phyloP scores from a whole-genome alignment of 1,284 basidiomycete genomes.

The Boletus albobrunnescens region DNA sequence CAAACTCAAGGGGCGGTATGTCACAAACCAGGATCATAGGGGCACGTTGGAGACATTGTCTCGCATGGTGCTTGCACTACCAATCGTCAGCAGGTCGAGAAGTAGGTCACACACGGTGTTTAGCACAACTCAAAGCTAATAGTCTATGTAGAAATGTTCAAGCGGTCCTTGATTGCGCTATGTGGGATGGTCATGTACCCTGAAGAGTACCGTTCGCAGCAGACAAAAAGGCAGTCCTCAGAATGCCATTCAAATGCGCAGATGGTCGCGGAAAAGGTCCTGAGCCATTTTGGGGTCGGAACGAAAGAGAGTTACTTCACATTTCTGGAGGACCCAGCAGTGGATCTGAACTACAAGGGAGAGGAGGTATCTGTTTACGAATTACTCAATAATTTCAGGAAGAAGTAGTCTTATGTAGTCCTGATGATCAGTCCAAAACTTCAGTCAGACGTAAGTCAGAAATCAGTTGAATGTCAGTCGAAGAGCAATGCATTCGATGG shows the following conservation, averaged over 20 bases:
- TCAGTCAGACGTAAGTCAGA: too few relatives aligned
- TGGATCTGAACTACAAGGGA: background rate
- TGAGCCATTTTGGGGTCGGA: background rate
- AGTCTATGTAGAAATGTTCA: background rate
- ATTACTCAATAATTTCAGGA: too few relatives aligned
- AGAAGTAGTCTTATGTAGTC: too few relatives aligned
- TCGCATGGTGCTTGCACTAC: background rate
- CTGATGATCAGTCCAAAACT: too few relatives aligned
- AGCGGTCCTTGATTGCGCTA: background rate
- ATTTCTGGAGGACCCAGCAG: background rate
- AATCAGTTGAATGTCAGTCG: too few relatives aligned
- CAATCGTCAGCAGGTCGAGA: background rate
- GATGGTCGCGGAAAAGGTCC: background rate
- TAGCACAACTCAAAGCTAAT: background rate
- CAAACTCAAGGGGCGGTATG: background rate
- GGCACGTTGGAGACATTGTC: background rate
- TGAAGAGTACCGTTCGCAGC: background rate
- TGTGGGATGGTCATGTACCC: background rate
- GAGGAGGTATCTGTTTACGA: background rate
- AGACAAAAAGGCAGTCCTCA: background rate
- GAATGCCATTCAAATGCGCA: background rate
- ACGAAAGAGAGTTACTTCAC: background rate
- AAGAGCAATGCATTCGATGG: too few relatives aligned
- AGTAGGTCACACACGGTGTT: background rate
- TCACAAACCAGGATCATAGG: background rate